Percentiles rank a stretch among this genome's conserved stretches.
Evolutionary conservation across 257 asterid genomes (phyloP).

Genomic region (Rehmannia glutinosa): DNA sequence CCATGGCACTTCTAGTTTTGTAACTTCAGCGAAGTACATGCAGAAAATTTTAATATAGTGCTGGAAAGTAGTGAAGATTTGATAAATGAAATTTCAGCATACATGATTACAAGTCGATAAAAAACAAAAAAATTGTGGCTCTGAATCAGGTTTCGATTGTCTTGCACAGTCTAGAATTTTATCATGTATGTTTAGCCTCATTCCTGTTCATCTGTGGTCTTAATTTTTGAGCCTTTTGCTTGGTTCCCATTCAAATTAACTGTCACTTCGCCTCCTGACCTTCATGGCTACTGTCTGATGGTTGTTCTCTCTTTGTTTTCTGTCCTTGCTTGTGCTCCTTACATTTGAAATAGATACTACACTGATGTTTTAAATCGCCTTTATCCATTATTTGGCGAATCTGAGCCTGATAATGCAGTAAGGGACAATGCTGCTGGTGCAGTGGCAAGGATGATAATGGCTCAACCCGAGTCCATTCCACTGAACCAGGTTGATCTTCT

Average conservation of each 20-base stretch:
- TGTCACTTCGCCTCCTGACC: too few relatives aligned
- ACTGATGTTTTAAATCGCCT: conserved; percentile 66
- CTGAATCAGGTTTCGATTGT: neutral
- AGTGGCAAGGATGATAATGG: conserved; percentile 94
- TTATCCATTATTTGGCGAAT: conserved; percentile 78
- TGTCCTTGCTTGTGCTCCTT: conserved; percentile 21
- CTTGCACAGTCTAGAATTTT: neutral
- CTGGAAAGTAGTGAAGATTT: neutral
- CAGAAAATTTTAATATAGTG: neutral
- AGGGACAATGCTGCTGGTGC: conserved; percentile 99
- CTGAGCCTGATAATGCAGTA: conserved; percentile 94
- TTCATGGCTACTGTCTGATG: neutral
- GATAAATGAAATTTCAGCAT: neutral
- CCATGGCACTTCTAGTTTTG: neutral
- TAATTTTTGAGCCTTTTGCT: too few relatives aligned
- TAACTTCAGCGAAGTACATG: neutral
- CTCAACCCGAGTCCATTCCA: conserved; percentile 82
- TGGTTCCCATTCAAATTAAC: too few relatives aligned
- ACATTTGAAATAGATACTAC: conserved; percentile 48
- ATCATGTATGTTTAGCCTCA: neutral
- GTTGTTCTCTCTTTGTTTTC: neutral
- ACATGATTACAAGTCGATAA: neutral
- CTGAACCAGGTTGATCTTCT: conserved; percentile 64
- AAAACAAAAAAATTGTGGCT: neutral
- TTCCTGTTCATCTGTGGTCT: neutral